Conservation (phyloP, 306 rosid species). For the Dryas drummondii region DNA sequence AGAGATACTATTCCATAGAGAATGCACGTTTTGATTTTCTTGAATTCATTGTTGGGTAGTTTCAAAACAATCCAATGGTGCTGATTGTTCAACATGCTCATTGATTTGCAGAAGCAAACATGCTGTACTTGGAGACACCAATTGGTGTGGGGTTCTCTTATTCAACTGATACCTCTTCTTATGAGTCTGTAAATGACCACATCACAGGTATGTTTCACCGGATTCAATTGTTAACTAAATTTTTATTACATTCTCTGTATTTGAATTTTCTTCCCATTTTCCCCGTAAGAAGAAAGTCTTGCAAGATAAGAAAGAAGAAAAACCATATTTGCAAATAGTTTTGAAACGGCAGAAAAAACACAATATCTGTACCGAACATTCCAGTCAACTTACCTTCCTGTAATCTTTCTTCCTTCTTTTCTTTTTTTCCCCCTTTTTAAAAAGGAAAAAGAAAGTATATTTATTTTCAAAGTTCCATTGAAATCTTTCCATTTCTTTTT, state of each 20-base stretch:
- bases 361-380: conserved; percentile 25
- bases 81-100: not conserved
- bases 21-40: not conserved
- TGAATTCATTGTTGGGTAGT: not conserved
- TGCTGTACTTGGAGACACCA: conserved; percentile 59
- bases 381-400: conserved; percentile 35
- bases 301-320: conserved; percentile 13
- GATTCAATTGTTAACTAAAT: not conserved
- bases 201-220: conserved; percentile 40
- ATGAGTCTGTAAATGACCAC: conserved; percentile 46
- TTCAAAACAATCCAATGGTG: not conserved
- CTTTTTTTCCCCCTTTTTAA: not conserved
- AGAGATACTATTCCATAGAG: not conserved
- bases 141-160: conserved; percentile 63
- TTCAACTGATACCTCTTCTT: conserved; percentile 43
- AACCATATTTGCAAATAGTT: not conserved
- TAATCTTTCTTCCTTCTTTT: conserved; percentile 9
- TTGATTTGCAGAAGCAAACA: conserved; percentile 51
- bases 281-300: conserved; percentile 12
- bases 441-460: not conserved
- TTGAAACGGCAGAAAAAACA: conserved; percentile 14
- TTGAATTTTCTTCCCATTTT: not conserved
- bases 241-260: not conserved
- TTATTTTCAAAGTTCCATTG: conserved; percentile 25
- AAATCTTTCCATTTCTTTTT: conserved; percentile 31